These are phyloP conservation scores for Solanum gandarillasii DNA, from an alignment of 257 asterid genomes.

Conservation along the genomic window DNA sequence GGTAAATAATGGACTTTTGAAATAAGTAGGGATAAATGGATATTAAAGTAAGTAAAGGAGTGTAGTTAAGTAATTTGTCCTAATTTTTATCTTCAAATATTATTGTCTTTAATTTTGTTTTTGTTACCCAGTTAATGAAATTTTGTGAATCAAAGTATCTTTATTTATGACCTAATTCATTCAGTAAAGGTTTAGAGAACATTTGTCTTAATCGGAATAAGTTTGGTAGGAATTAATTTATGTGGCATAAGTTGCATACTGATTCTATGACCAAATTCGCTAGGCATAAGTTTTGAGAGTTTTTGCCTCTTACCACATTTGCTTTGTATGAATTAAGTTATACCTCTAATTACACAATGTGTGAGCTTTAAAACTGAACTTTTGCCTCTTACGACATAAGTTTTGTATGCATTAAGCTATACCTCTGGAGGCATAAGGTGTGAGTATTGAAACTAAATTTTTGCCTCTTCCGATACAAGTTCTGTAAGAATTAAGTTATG, in stretches of 20 bases:
- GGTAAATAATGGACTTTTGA: too few species aligned
- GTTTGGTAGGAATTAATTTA: not conserved
- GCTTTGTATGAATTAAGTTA: not conserved
- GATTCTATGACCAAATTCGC: not conserved
- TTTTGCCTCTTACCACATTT: not conserved
- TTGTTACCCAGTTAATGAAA: not conserved
- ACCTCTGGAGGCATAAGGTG: not conserved
- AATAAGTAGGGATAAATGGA: too few species aligned
- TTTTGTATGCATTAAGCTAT: not conserved
- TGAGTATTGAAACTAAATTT: not conserved
- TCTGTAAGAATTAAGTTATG: not conserved
- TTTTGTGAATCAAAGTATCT: not conserved
- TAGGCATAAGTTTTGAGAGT: not conserved
- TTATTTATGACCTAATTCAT: not conserved
- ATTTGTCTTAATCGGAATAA: not conserved
- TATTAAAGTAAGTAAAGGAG: too few species aligned
- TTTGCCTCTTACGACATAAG: not conserved
- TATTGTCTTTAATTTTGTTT: not conserved
- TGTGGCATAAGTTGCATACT: not conserved
- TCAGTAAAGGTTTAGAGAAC: not conserved
- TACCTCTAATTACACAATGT: not conserved
- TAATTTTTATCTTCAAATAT: not conserved
- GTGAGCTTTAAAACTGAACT: not conserved
- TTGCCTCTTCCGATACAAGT: not conserved
- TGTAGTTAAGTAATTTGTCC: too few species aligned